Base-by-base conservation (phyloP, 345 rosid species). In the Passiflora organensis region DNA sequence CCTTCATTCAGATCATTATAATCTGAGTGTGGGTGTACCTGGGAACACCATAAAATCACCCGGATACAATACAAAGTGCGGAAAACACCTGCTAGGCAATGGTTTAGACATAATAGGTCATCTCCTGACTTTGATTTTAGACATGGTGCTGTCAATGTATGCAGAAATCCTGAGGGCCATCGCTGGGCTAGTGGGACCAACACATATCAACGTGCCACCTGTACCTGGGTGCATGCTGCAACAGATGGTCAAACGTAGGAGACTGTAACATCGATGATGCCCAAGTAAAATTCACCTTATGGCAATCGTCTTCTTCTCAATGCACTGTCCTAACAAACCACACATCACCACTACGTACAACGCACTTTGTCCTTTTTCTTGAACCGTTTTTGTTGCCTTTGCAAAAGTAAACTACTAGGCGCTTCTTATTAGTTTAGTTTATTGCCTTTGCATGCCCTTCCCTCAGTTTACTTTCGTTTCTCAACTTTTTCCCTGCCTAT, bases 361-460 rank as follows among this genome's bases (percentile, higher is more conserved):
- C 70, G 19, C 36, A 53, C 65, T 64, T 55, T 73, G 76, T 66
- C 70, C 39, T n/a, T 61, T 67, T 47, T 32, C 50, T 50, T 12
- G 12, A 37, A 32, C 51, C 32, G 20, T 20, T 65, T 53, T 63
- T 51, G 19, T 41, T 58, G 58, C 19, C 22, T 11, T 51, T 43
- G 32, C 49, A 53, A 25, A 18, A 48, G 34, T 12, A 32, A 42
- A 48, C 51, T 43, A 43, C 20, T 22, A 16, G 39, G 6, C 19
- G 14, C 62, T 48, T 36, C 10, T 23, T 10, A 25, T 10, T 19
- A 45, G 10, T 3, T 22, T 12, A 19, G 55, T 43, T 21, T 34
- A 1, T n/a, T 17, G 4, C 28, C 38, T 10, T 19, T 16, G 17
- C 46, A n/a, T n/a, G n/a, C 37, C 4, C 44, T 42, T 36, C 12